Evolutionary conservation across 768 basidiomycete species (phyloP), one percentile per base, ranked within the genome.

Genomic region (Rhodotorula diobovata): DNA sequence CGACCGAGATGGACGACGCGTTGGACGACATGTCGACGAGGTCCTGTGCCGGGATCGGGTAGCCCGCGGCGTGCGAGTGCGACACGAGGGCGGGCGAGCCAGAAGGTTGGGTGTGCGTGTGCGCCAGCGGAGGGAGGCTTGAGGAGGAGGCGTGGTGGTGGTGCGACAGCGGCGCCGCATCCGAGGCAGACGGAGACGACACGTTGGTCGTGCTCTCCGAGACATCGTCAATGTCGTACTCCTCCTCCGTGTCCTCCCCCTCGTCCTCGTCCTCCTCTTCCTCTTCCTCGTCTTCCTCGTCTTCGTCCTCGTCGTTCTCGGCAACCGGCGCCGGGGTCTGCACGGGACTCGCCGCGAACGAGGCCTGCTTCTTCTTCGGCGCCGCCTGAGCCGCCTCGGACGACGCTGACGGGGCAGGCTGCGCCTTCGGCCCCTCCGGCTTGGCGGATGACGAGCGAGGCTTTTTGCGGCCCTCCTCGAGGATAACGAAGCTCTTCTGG

Each of bases 401-500:
- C 59, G 21, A 63, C 53, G 28, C 35, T 50, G 20, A 50, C 35
- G 45, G 50, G 45, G 54, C 55, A 4, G 23, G 59, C 2, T 9
- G 23, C 55, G 51, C n/a, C 39, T 35, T 41, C 9, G 8, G 18
- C 15, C 16, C 34, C n/a, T 30, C 34, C 23, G 48, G 39, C 39
- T 41, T 41, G 39, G 15, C 39, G 15, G 41, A 43, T 18, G 41
- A 51, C 56, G n/a, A 18, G 43, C 61, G 58, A 5, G 76, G 63
- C 63, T 67, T 66, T 53, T 71, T 66, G 12, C 65, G 57, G 28
- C 67, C 70, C 25, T 75, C 70, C 64, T 75, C 73, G 34, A 99
- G 92, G 30, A 99, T 91, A 54, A 98, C 96, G 76, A 98, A 98
- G 12, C 93, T 96, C 80, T 98, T 99, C 79, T 99, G 96, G 57